Evolutionary conservation across 345 rosid species (phyloP).

Genomic region (Hypericum androsaemum): DNA sequence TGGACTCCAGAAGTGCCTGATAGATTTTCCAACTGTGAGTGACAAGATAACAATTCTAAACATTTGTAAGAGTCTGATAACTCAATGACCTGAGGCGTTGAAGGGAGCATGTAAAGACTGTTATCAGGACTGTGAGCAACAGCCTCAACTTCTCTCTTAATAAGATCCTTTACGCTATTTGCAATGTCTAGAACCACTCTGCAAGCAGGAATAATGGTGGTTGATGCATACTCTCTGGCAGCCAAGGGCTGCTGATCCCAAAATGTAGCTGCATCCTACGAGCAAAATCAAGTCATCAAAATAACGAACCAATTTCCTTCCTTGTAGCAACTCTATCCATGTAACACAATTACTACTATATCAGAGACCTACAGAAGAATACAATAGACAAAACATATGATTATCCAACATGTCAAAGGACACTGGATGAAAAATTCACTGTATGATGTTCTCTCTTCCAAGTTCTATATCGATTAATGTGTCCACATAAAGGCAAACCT

Average conservation of each 20-base stretch:
- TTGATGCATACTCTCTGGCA: constrained; percentile 77
- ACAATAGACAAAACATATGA: too few species aligned
- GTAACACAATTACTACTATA: too few species aligned
- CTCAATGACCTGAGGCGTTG: constrained; percentile 70
- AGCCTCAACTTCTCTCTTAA: constrained; percentile 72
- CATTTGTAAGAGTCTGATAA: background rate
- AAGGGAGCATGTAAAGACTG: constrained; percentile 82
- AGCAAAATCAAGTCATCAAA: constrained; percentile 7
- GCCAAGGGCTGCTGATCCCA: constrained; percentile 87
- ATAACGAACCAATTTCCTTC: background rate
- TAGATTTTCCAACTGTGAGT: constrained; percentile 1
- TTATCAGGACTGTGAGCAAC: constrained; percentile 81
- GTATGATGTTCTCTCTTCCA: too few species aligned
- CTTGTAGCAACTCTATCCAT: background rate
- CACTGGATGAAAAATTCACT: too few species aligned
- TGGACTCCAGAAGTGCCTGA: constrained; percentile 85
- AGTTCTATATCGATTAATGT: too few species aligned
- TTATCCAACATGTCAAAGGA: too few species aligned
- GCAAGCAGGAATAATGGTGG: constrained; percentile 78
- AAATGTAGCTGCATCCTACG: constrained; percentile 71
- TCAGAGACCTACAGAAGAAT: too few species aligned
- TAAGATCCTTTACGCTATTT: constrained; percentile 64
- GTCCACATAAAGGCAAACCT: too few species aligned
- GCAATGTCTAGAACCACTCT: constrained; percentile 58
- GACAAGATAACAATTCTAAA: too few species aligned